These are phyloP conservation scores for Wallacemonas sp. DNA, from an alignment of 208 protist genomes.

Conservation along the genomic window DNA sequence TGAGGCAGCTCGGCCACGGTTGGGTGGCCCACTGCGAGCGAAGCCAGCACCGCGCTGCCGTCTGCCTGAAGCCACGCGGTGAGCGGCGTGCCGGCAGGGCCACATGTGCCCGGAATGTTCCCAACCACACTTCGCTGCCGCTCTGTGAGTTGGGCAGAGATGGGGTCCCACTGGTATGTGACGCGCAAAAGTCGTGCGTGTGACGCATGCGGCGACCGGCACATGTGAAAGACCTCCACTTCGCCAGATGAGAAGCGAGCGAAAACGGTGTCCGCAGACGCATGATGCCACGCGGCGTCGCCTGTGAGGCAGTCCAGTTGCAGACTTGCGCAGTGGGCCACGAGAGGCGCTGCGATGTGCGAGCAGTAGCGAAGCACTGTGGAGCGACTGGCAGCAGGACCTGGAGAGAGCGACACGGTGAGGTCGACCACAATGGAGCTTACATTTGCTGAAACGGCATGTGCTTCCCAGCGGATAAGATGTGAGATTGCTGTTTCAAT, in stretches of 20 bases:
- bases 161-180: not conserved
- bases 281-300: not conserved
- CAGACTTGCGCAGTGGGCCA: not conserved
- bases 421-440: not conserved
- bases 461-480: not conserved
- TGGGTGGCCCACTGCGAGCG: not conserved
- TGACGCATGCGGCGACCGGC: not conserved
- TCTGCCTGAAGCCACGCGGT: constrained; percentile 1
- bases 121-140: constrained; percentile 3
- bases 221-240: constrained; percentile 1
- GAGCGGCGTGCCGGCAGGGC: not conserved
- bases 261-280: not conserved
- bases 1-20: not conserved
- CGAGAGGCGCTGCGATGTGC: not conserved
- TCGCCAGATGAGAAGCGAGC: not conserved
- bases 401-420: not conserved
- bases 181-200: not conserved
- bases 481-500: not conserved
- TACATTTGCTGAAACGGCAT: not conserved
- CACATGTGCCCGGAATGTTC: not conserved
- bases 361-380: not conserved
- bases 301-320: not conserved
- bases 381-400: not conserved
- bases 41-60: not conserved
- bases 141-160: not conserved